Base-by-base conservation (phyloP, 768 basidiomycete genomes). In the Pleurotus platypus region DNA sequence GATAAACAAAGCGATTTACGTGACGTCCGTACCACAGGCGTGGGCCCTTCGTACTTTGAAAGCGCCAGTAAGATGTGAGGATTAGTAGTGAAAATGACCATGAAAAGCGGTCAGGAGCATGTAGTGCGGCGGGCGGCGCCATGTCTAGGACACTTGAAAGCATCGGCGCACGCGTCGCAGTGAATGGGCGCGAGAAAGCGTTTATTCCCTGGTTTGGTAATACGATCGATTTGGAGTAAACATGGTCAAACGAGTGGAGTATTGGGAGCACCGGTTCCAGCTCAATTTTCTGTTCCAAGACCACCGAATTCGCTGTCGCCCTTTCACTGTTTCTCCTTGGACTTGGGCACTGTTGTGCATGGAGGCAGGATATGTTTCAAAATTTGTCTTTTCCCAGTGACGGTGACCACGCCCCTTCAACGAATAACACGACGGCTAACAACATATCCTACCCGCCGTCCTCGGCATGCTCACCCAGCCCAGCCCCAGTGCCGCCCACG, bases 231-330 rank as follows among this genome's bases (percentile, higher is more conserved):
- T 16, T 27, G 1, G 26, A 38, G 49, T 37, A 51, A 51, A 51
- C 49, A 51, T 51, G 49, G 16, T 51, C 49, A 51, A 51, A 51
- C 49, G 49, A 51, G 49, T 51, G 49, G 49, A 51, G 49, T 16
- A n/a, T 16, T 16, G n/a, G 5, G 49, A 16, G n/a, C 42, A 16
- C 42, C n/a, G 15, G 42, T 22, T 45, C 42, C 20, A 35, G 30
- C 30, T 45, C 42, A 45, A 45, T 45, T 45, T 45, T 45, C 42
- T 45, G 42, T 45, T 45, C 20, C 42, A 35, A 11, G 30, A 35
- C 30, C 20, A 16, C 9, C 20, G 42, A n/a, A 45, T 16, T n/a
- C 42, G 42, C 20, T 22, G 42, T 45, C 42, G 42, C 20, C 16
- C 42, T n/a, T 45, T 45, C n/a, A 35, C 30, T 3, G 11, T 9